Base-by-base conservation (phyloP, 176 grass and related monocot genomes). In the Hyparrhenia diplandra region DNA sequence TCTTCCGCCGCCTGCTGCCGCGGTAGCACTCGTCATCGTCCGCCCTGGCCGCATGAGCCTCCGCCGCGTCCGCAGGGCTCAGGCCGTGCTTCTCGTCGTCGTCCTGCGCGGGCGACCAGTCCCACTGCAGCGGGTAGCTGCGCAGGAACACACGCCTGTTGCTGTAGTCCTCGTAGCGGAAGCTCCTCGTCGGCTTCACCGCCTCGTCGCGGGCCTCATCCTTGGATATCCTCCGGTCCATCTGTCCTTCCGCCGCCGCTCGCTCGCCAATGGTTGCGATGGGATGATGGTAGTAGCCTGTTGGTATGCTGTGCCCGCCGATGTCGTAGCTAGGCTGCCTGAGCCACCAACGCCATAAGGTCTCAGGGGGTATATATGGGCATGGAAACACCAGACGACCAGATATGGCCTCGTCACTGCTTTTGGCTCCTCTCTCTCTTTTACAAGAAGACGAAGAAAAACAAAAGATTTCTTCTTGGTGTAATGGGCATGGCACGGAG, bases 81-180 rank as follows among this genome's bases (percentile, higher is more conserved):
- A 12, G 52, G 12, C 55, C 20, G 23, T 62, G 45, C 66, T 87
- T 34, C 3, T 43, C 73, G 42, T 64, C 36, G 4, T 35, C 82
- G 63, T 70, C 49, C 31, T 18, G 71, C 11, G 3, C 21, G 2
- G 58, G 32, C 24, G 90, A 77, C 65, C 82, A 71, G 9, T 86
- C 91, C 94, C 94, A 93, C 82, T 91, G 94, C 8, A 93, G 91
- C 32, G 94, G 91, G 61, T 94, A 94, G 91, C 94, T 97, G 41
- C 89, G 87, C 78, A 97, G 52, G 80, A 97, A 97, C 5, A 89
- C 88, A 69, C 94, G 66, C 86, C 87, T 81, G 54, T 80, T 91
- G 86, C 35, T 91, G 86, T 94, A 97, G 59, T 93, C 94, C 89
- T 97, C 94, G 77, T 87, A 75, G 66, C 94, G 89, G 73, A 97